A percentile compares a stretch with the other conserved stretches of the same genome.
Evolutionary conservation across 257 asterid species (phyloP).

Genomic region (Solanum sitiens): DNA sequence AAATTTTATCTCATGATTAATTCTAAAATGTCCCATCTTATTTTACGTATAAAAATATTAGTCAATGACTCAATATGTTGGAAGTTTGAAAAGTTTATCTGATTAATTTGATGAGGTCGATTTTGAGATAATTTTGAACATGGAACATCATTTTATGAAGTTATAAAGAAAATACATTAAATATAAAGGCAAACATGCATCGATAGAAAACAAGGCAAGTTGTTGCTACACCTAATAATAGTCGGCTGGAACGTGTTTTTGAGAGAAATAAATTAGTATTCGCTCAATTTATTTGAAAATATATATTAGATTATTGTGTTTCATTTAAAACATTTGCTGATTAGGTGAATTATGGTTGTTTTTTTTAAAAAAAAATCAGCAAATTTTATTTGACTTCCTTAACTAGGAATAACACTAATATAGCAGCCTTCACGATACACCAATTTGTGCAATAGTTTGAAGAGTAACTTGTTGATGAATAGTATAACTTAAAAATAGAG

Average conservation of each 20-base stretch:
- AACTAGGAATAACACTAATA: neutral
- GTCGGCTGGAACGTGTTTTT: neutral
- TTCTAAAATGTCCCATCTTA: neutral
- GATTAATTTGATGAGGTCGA: neutral
- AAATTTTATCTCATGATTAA: no score
- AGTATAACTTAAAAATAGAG: neutral
- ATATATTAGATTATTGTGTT: neutral
- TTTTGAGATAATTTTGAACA: no score
- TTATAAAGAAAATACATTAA: no score
- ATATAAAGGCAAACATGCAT: neutral
- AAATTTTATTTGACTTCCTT: neutral
- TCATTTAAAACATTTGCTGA: neutral
- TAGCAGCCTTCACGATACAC: neutral
- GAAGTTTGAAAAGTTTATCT: neutral
- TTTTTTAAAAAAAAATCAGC: neutral
- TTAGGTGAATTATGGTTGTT: neutral
- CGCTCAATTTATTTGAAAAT: neutral
- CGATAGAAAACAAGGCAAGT: neutral
- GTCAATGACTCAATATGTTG: neutral
- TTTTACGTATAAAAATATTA: no score
- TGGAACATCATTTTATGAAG: neutral
- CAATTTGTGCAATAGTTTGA: neutral
- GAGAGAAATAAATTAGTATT: neutral
- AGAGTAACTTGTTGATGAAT: neutral
- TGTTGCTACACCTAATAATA: neutral